Base-by-base conservation (phyloP, 78 protist genomes). In the Dictyostelium purpureum region DNA sequence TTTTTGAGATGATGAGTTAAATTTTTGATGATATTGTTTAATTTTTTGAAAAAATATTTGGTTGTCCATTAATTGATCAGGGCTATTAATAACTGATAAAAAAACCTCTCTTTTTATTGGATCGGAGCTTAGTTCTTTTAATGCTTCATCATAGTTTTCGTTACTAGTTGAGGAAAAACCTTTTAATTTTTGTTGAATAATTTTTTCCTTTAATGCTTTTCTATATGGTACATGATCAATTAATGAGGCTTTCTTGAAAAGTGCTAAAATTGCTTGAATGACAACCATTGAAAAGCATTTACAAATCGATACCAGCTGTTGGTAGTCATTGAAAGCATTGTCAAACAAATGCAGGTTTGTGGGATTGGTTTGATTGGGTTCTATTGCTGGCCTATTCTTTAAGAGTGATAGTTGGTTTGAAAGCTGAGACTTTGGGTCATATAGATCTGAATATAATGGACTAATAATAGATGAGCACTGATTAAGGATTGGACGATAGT, bases 391-490 rank as follows among this genome's bases (percentile, higher is more conserved):
- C 45, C 77, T 43, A 38, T 80, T 37, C 51, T 85, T 85, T 4
- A 73, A 35, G 6, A 59, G 43, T 21, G 59, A 21, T 56, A 85
- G 67, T 6, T 43, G 52, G 43, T 85, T 59, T 21, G 92, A 45
- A 12, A 85, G 2, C 11, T 45, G 74, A 3, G 92, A 38, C 31
- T 35, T 47, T 31, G 42, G 74, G 18, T 73, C 82, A 35, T 85
- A 85, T 1, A 85, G 51, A 35, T 85, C 80, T 9, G 61, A 0
- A 16, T 54, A 70, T 7, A 85, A 49, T 1, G 80, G 81, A 14
- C 74, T 54, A 21, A 78, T 79, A 37, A 90, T 77, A 2, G 89
- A 57, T 51, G 87, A 75, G 21, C 89, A 90, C 24, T 81, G 87
- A 37, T 75, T 77, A 16, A 90, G 21, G 12, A 79, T 69, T 10